Percentiles rank a stretch among this genome's conserved stretches.
These are phyloP conservation scores for Apiospora aurea DNA, from an alignment of 2,329 filamentous ascomycete genomes.

Conservation along the genomic window DNA sequence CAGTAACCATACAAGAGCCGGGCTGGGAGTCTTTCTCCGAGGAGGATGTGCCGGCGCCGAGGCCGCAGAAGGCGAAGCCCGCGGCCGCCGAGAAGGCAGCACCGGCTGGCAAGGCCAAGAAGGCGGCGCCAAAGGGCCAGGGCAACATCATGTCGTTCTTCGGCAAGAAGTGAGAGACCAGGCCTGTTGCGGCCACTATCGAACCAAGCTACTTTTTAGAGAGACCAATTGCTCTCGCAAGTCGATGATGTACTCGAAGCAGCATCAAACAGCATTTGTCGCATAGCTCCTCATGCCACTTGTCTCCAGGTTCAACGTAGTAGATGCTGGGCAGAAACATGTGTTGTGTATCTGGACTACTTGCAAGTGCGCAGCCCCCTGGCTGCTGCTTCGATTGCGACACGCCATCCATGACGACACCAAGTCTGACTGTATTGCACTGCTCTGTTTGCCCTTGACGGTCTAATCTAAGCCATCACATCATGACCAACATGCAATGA, in stretches of 20 bases:
- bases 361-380: not conserved
- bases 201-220: not conserved
- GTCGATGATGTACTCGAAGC: not conserved
- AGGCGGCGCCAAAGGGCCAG: conserved; percentile 31
- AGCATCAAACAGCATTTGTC: not conserved
- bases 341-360: not conserved
- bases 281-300: too few relatives aligned
- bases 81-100: conserved; percentile 30
- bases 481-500: not conserved
- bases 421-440: not conserved
- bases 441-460: not conserved
- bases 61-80: conserved; percentile 30
- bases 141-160: conserved; percentile 47
- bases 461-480: not conserved
- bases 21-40: conserved; percentile 47
- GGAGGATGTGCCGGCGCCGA: conserved; percentile 38
- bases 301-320: not conserved
- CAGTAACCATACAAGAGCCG: conserved; percentile 43
- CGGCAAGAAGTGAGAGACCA: conserved; percentile 40
- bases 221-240: not conserved
- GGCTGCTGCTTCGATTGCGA: not conserved
- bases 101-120: conserved; percentile 34
- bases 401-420: conserved; percentile 21
- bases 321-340: not conserved
- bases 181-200: too few relatives aligned